A percentile compares a stretch with the other conserved stretches of the same genome.
phyloP scores from a whole-genome alignment of 495 filamentous ascomycete genomes.

The Entonaema liquescens region DNA sequence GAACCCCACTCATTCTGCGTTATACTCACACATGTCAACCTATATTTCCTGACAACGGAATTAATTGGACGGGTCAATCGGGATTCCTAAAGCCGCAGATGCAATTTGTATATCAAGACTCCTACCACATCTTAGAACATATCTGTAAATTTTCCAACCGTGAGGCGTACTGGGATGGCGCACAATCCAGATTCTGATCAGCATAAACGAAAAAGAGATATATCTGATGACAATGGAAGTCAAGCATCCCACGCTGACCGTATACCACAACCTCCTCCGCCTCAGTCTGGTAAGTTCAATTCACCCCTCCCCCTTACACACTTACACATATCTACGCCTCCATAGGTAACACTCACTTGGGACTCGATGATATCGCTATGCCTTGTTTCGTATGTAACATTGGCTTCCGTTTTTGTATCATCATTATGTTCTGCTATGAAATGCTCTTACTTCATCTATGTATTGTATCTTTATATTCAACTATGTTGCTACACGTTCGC shows the following conservation, averaged over 20 bases:
- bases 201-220: conserved; percentile 55
- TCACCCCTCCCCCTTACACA: conserved; percentile 25
- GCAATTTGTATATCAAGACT: conserved; percentile 35
- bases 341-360: conserved; percentile 27
- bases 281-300: conserved; percentile 53
- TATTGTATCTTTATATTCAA: conserved; percentile 26
- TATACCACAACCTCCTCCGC: conserved; percentile 56
- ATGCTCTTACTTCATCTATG: conserved; percentile 4
- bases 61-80: conserved; percentile 33
- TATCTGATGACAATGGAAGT: conserved; percentile 50
- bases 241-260: conserved; percentile 49
- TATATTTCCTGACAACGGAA: conserved; percentile 29
- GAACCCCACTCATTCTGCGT: conserved; percentile 17
- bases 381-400: conserved; percentile 29
- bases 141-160: conserved; percentile 29
- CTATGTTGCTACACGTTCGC: conserved; percentile 16
- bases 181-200: conserved; percentile 46
- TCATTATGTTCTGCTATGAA: conserved; percentile 10
- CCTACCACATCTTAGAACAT: conserved; percentile 17
- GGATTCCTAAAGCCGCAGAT: conserved; percentile 30
- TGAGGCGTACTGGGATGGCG: conserved; percentile 45
- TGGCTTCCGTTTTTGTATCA: conserved; percentile 4
- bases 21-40: conserved; percentile 32
- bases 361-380: conserved; percentile 3
- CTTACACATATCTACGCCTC: conserved; percentile 22